Evolutionary conservation across 2,329 filamentous ascomycete species (phyloP).

Genomic region (Cordyceps militaris): DNA sequence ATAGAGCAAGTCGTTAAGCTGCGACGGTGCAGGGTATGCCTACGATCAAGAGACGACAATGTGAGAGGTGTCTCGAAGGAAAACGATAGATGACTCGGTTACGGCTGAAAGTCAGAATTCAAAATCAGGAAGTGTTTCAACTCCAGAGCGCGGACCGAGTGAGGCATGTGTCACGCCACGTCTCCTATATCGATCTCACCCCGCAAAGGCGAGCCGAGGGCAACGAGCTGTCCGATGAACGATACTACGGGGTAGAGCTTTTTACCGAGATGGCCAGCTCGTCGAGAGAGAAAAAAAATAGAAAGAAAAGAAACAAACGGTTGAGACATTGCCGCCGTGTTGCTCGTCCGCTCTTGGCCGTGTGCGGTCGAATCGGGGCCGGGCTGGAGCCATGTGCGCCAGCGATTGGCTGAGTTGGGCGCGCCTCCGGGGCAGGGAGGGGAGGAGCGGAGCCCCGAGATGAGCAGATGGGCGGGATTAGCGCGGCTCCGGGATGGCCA

Average conservation of each 20-base stretch:
- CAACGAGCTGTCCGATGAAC: not conserved
- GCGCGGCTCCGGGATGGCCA: conserved; percentile 5
- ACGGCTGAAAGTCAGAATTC: not conserved
- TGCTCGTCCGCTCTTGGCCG: not conserved
- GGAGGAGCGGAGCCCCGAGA: not conserved
- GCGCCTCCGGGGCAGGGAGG: not conserved
- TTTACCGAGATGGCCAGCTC: not conserved
- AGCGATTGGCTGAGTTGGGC: conserved; percentile 17
- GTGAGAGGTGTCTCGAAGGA: too few relatives aligned
- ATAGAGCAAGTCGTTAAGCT: too few relatives aligned
- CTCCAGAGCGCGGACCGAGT: not conserved
- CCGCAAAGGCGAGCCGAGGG: not conserved
- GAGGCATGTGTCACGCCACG: not conserved
- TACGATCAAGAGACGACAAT: too few relatives aligned
- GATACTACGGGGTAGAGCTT: not conserved
- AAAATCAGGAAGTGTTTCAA: not conserved
- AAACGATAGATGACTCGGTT: not conserved
- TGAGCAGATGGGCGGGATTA: not conserved
- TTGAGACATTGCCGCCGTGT: not conserved
- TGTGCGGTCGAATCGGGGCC: not conserved
- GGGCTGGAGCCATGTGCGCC: conserved; percentile 22
- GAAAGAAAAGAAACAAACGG: not conserved
- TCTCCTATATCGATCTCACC: not conserved
- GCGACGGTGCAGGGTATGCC: too few relatives aligned
- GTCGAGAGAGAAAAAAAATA: not conserved